phyloP scores from a whole-genome alignment of 2,329 filamentous ascomycete genomes.

The Hirsutella rhossiliensis region DNA sequence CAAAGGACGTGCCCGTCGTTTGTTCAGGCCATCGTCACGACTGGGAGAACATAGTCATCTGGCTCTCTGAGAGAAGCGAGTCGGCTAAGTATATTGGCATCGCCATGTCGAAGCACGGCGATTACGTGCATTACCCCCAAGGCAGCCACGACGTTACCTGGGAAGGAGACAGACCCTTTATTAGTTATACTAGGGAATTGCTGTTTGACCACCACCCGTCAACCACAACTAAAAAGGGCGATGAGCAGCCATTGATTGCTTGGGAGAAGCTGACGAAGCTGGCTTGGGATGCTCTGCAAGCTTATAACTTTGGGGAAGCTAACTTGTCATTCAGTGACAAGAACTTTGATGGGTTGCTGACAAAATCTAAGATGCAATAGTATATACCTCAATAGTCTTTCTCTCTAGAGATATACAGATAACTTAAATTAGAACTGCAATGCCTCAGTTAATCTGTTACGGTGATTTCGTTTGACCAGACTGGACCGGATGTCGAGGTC shows the following conservation, averaged over 20 bases:
- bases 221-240: too few relatives aligned
- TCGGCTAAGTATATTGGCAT: constrained; percentile 19
- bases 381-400: too few relatives aligned
- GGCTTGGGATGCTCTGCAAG: constrained; percentile 20
- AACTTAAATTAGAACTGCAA: too few relatives aligned
- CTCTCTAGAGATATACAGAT: too few relatives aligned
- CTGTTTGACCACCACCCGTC: too few relatives aligned
- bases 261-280: constrained; percentile 14
- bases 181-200: constrained; percentile 17
- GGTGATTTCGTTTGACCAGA: too few relatives aligned
- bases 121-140: constrained; percentile 14
- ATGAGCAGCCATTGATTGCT: too few relatives aligned
- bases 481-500: too few relatives aligned
- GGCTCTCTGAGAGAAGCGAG: neutral
- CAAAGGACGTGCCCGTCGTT: constrained; percentile 27
- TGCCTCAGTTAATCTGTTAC: too few relatives aligned
- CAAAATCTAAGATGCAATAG: neutral
- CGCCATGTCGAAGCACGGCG: constrained; percentile 23
- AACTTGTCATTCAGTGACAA: constrained; percentile 26
- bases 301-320: constrained; percentile 26
- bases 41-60: too few relatives aligned
- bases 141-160: constrained; percentile 11
- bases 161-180: constrained; percentile 25
- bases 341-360: constrained; percentile 8
- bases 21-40: constrained; percentile 9